Conservation (phyloP, 768 basidiomycete genomes). For the Suillus occidentalis region DNA sequence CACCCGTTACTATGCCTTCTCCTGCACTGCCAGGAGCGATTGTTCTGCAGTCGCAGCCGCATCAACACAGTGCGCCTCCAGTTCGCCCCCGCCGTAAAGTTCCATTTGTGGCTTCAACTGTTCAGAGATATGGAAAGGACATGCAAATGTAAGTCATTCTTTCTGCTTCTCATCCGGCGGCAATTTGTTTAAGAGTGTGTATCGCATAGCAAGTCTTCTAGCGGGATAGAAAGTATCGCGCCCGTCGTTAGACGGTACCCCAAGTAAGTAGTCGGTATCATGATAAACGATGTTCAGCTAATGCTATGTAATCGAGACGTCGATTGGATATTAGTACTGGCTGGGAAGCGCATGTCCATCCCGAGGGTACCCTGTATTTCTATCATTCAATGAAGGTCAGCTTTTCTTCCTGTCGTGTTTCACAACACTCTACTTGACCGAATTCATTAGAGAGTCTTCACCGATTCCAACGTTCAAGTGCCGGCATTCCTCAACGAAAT, state of each 20-base stretch:
- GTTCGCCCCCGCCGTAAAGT: neutral
- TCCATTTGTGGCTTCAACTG: neutral
- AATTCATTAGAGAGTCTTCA: slow-evolving; percentile 40
- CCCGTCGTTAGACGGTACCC: neutral
- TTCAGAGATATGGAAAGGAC: neutral
- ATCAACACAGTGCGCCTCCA: neutral
- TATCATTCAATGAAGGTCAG: slow-evolving; percentile 41
- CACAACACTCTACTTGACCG: neutral
- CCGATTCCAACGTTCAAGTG: slow-evolving; percentile 16
- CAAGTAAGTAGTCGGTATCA: neutral
- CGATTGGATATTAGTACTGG: slow-evolving; percentile 12
- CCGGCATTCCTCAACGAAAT: neutral
- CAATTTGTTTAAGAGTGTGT: neutral
- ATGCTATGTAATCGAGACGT: neutral
- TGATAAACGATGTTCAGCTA: neutral
- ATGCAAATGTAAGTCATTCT: neutral
- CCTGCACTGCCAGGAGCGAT: neutral
- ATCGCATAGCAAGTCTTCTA: neutral
- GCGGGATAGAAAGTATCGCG: neutral
- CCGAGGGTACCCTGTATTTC: slow-evolving; percentile 58
- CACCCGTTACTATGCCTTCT: neutral
- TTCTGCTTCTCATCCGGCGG: neutral
- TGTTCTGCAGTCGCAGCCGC: neutral
- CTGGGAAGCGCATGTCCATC: slow-evolving; percentile 47
- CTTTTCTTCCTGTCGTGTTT: neutral